Conservation (phyloP, 306 rosid species). For the Vicia villosa region DNA sequence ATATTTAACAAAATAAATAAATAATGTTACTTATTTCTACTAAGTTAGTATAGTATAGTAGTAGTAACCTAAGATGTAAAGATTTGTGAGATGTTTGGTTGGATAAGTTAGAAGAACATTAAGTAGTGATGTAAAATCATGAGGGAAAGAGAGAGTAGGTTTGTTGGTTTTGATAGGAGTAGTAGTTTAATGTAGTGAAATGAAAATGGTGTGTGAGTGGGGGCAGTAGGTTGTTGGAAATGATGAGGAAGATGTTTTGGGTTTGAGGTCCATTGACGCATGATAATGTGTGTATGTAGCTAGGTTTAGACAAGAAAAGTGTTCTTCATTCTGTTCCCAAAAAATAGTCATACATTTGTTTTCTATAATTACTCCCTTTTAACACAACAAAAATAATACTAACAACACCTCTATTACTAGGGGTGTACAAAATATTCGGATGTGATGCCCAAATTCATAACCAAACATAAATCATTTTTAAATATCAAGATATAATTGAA, state of each 20-base stretch:
- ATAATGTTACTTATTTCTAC: no score
- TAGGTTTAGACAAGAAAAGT: slow-evolving; percentile 6
- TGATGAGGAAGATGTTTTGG: slow-evolving; percentile 5
- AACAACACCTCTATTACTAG: no score
- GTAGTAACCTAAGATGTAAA: no score
- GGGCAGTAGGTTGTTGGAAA: background rate
- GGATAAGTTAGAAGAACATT: slow-evolving; percentile 51
- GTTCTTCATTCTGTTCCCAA: background rate
- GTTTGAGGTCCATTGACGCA: slow-evolving; percentile 18
- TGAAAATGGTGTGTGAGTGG: background rate
- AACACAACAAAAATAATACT: no score
- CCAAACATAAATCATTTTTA: no score
- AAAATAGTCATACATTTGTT: background rate
- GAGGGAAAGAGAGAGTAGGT: slow-evolving; percentile 31
- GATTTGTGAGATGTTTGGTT: slow-evolving; percentile 32
- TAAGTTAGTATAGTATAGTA: no score
- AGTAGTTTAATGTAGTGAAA: background rate
- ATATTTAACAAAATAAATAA: background rate
- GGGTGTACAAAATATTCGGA: no score
- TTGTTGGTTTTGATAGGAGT: background rate
- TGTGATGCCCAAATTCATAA: no score
- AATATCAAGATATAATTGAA: no score
- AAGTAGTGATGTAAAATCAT: slow-evolving; percentile 78
- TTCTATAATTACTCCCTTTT: background rate
- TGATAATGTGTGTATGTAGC: background rate